Percentiles rank a stretch among this genome's conserved stretches.
Conservation (phyloP, 1,284 basidiomycete genomes). For the Trichosporon faecale region DNA sequence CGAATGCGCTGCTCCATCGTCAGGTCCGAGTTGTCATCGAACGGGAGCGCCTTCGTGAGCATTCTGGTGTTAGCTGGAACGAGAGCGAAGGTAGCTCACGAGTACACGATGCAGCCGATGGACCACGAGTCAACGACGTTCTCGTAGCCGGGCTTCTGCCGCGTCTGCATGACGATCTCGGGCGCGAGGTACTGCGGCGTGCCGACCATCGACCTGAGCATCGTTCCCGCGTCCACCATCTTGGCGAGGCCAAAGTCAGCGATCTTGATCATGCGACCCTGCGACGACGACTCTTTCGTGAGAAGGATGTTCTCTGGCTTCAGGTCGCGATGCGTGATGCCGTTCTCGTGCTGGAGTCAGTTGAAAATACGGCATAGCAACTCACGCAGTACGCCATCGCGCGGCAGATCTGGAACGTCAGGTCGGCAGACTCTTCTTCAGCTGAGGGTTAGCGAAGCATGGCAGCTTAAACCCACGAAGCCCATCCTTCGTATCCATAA, state of each 20-base stretch:
- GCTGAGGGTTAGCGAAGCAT: constrained; percentile 29
- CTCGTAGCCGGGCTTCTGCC: constrained; percentile 66
- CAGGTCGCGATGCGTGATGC: constrained; percentile 79
- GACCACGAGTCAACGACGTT: constrained; percentile 89
- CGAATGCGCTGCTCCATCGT: constrained; percentile 54
- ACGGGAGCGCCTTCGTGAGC: constrained; percentile 50
- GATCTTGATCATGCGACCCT: constrained; percentile 54
- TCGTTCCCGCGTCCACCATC: constrained; percentile 53
- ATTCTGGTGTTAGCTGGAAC: constrained; percentile 34
- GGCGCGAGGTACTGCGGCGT: constrained; percentile 52
- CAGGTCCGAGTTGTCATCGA: constrained; percentile 51
- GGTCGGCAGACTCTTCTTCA: constrained; percentile 42
- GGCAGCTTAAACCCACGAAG: constrained; percentile 57
- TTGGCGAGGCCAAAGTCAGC: constrained; percentile 94
- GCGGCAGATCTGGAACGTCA: constrained; percentile 49
- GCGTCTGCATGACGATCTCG: constrained; percentile 67
- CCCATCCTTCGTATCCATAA: constrained; percentile 58
- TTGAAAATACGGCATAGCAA: neutral
- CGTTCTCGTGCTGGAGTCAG: constrained; percentile 42
- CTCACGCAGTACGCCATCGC: constrained; percentile 52
- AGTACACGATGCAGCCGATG: constrained; percentile 84
- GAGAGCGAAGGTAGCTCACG: constrained; percentile 56
- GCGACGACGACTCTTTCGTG: constrained; percentile 33
- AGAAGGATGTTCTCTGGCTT: constrained; percentile 67
- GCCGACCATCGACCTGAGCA: constrained; percentile 52